Percentiles rank a stretch among this genome's conserved stretches.
These are phyloP conservation scores for Fagus crenata DNA, from an alignment of 306 rosid genomes.

Conservation along the genomic window DNA sequence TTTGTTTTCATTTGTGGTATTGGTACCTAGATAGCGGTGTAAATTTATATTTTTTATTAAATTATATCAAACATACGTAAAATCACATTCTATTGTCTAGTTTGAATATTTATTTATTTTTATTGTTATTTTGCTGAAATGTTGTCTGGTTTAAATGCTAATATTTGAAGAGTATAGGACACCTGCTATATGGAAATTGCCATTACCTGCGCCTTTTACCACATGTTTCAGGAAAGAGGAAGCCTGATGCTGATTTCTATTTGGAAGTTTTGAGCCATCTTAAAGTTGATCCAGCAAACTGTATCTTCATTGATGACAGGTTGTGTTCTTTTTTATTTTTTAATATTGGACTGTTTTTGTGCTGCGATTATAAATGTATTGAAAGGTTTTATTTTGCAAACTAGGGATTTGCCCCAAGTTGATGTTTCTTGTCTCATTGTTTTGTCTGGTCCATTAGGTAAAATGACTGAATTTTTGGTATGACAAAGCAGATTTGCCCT, in stretches of 20 bases:
- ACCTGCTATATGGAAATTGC: slow-evolving; percentile 17
- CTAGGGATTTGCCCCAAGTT: neutral
- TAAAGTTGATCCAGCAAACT: slow-evolving; percentile 60
- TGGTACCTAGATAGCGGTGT: too few species aligned
- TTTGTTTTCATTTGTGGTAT: too few species aligned
- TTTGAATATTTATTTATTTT: too few species aligned
- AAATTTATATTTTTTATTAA: too few species aligned
- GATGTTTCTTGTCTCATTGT: neutral
- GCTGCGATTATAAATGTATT: neutral
- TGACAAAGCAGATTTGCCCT: too few species aligned
- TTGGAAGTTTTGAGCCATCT: slow-evolving; percentile 66
- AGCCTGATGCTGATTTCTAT: slow-evolving; percentile 81
- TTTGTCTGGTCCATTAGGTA: neutral
- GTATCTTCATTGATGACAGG: slow-evolving; percentile 92
- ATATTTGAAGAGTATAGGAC: slow-evolving; percentile 7
- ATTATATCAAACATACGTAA: too few species aligned
- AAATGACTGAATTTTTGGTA: too few species aligned
- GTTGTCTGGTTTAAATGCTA: slow-evolving; percentile 15
- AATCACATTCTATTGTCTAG: too few species aligned
- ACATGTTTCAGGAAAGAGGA: slow-evolving; percentile 79
- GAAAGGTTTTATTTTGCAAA: neutral
- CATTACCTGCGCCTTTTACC: slow-evolving; percentile 17
- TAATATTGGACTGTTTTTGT: slow-evolving; percentile 1
- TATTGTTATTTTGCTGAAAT: slow-evolving; percentile 12
- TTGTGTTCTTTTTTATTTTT: slow-evolving; percentile 28